Percentiles rank a stretch among this genome's conserved stretches.
Conservation (phyloP, 306 rosid genomes). For the Cucurbita pepo region DNA sequence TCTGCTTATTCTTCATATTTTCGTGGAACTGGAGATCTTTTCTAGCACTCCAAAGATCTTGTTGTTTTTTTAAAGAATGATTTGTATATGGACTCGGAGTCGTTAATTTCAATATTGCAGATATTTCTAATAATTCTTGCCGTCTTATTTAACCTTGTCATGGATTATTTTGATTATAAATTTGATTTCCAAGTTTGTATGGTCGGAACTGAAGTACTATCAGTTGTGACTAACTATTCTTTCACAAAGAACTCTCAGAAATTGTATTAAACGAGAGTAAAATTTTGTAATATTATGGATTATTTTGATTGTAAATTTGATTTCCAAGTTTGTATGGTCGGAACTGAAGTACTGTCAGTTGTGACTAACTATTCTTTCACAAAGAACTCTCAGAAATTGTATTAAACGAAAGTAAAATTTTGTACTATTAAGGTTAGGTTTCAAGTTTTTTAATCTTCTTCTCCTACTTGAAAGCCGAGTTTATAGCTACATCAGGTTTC, state of each 20-base stretch:
- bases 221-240: not conserved
- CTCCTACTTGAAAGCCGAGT: not conserved
- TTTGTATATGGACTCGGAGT: not conserved
- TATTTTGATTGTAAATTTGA: not conserved
- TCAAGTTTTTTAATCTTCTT: not conserved
- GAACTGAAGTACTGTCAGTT: not conserved
- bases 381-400: not conserved
- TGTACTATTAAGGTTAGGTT: not conserved
- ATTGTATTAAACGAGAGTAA: no score
- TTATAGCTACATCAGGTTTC: not conserved
- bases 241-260: not conserved
- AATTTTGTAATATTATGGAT: no score
- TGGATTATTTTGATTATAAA: not conserved
- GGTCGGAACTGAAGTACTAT: not conserved
- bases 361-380: not conserved
- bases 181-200: not conserved
- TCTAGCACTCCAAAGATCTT: not conserved
- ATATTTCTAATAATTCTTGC: not conserved
- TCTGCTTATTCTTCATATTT: not conserved
- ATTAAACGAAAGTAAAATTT: not conserved
- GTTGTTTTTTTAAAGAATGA: not conserved
- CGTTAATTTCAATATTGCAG: not conserved
- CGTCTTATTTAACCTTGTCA: not conserved
- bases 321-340: not conserved
- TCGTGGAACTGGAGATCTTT: not conserved